phyloP scores from a whole-genome alignment of 345 rosid species.

The Sapria himalayana region DNA sequence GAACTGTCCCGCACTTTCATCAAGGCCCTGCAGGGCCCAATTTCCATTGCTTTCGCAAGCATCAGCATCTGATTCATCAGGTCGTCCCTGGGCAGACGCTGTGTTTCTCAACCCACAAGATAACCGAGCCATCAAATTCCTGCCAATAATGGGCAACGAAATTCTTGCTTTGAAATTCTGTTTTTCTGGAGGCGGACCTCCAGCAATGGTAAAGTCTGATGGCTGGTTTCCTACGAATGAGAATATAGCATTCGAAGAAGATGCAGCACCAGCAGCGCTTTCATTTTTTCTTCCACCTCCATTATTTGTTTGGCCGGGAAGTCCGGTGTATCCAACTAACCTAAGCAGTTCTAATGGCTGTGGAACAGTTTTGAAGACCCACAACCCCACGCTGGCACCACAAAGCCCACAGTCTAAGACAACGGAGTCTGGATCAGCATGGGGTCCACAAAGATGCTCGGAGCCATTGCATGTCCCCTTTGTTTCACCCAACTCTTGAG shows the following conservation, averaged over 20 bases:
- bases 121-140: constrained; percentile 50
- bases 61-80: too few relatives aligned
- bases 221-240: too few relatives aligned
- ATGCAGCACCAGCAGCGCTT: constrained; percentile 6
- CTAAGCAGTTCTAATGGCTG: constrained; percentile 59
- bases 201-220: constrained; percentile 65
- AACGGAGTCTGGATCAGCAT: constrained; percentile 51
- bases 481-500: constrained; percentile 16
- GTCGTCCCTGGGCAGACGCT: too few relatives aligned
- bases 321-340: constrained; percentile 40
- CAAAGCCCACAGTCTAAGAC: constrained; percentile 83
- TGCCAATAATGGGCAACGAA: constrained; percentile 59
- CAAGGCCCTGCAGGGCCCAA: too few relatives aligned
- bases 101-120: too few relatives aligned
- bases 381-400: constrained; percentile 88
- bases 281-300: constrained; percentile 12
- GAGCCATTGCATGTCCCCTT: constrained; percentile 15
- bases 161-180: constrained; percentile 82
- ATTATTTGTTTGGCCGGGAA: constrained; percentile 13
- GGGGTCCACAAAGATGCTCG: constrained; percentile 13
- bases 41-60: too few relatives aligned
- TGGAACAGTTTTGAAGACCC: constrained; percentile 49
- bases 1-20: too few relatives aligned
- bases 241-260: constrained; percentile 11
- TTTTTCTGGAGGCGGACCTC: constrained; percentile 74